Conservation (phyloP, 2,329 filamentous ascomycete species). For the Fonsecaea pedrosoi region DNA sequence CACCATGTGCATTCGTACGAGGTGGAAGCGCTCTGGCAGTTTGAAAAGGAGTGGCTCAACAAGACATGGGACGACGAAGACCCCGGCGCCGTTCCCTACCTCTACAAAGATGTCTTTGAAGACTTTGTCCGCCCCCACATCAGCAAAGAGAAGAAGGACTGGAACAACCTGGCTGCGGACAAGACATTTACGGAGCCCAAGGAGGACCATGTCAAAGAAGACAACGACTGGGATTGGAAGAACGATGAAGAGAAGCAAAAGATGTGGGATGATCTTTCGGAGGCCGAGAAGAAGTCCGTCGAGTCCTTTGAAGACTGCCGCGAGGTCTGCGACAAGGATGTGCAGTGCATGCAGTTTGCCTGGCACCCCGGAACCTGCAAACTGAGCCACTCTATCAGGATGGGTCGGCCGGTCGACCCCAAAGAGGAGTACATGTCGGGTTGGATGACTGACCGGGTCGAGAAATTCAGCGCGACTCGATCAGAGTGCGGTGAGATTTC, state of each 20-base stretch:
- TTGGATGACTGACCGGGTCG: constrained; percentile 31
- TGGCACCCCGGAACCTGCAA: constrained; percentile 36
- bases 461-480: constrained; percentile 26
- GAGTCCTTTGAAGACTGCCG: constrained; percentile 28
- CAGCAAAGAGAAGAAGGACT: constrained; percentile 27
- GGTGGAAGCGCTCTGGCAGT: constrained; percentile 35
- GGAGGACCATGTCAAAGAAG: constrained; percentile 30
- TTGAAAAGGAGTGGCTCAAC: constrained; percentile 35
- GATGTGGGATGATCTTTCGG: constrained; percentile 29
- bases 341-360: constrained; percentile 31
- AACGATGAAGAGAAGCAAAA: constrained; percentile 32
- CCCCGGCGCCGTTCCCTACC: constrained; percentile 28
- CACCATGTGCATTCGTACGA: constrained; percentile 33
- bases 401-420: constrained; percentile 24
- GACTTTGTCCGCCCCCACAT: constrained; percentile 31
- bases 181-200: constrained; percentile 30
- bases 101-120: constrained; percentile 34
- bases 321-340: constrained; percentile 28
- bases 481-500: constrained; percentile 24
- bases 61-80: constrained; percentile 31
- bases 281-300: constrained; percentile 24
- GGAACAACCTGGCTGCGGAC: constrained; percentile 35
- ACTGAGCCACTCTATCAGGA: constrained; percentile 26
- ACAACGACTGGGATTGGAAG: constrained; percentile 34
- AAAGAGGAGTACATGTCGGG: constrained; percentile 30